These are phyloP conservation scores for Phyllosticta paracitricarpa DNA, from an alignment of 2,329 filamentous ascomycete species.

Conservation along the genomic window DNA sequence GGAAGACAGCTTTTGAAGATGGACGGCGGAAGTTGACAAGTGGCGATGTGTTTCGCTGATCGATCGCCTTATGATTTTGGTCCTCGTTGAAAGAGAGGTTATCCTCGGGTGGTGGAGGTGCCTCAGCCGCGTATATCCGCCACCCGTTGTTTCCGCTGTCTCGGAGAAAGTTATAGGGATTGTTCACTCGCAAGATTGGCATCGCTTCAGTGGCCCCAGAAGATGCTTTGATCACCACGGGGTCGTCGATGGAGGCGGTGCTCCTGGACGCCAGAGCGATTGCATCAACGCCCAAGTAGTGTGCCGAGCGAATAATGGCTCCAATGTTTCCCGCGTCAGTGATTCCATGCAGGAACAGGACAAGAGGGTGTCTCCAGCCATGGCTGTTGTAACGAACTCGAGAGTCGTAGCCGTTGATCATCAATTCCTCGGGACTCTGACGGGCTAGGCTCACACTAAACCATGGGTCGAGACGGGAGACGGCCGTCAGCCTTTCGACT, in stretches of 20 bases:
- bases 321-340: constrained; percentile 81
- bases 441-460: constrained; percentile 39
- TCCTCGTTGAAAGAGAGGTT: background rate
- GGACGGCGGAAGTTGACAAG: constrained; percentile 17
- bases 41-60: constrained; percentile 1
- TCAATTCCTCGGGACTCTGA: constrained; percentile 64
- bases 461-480: background rate
- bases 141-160: constrained; percentile 63
- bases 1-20: constrained; percentile 13
- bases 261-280: constrained; percentile 64
- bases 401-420: constrained; percentile 57
- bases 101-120: constrained; percentile 6
- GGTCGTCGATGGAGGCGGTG: constrained; percentile 60
- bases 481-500: background rate
- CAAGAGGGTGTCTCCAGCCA: constrained; percentile 51
- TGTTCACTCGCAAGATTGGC: constrained; percentile 58
- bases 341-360: constrained; percentile 67
- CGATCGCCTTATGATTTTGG: background rate
- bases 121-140: constrained; percentile 67
- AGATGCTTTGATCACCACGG: constrained; percentile 75
- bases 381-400: constrained; percentile 38
- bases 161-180: constrained; percentile 59
- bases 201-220: constrained; percentile 79
- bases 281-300: constrained; percentile 82
- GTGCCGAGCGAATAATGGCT: constrained; percentile 76